Base-by-base conservation (phyloP, 495 filamentous ascomycete genomes). In the Lophium mytilinum region DNA sequence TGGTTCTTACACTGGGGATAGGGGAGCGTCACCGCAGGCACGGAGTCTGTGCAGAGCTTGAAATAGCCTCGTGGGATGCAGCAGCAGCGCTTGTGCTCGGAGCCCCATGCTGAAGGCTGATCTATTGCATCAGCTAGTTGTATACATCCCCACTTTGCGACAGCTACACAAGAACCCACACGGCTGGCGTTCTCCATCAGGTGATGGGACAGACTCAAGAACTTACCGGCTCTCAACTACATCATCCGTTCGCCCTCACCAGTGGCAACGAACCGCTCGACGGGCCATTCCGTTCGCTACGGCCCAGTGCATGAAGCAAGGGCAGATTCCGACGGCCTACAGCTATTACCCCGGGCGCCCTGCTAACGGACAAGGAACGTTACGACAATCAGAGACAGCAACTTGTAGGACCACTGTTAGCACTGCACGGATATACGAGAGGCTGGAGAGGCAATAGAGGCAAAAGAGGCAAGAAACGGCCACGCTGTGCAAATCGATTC, bases 301-400 rank as follows among this genome's bases (percentile, higher is more conserved):
- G 46, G 46, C 45, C 11, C 45, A 35, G 47, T 63, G 50, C 52
- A 56, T 49, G 55, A 59, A 56, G 56, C 52, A 63, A 63, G 56
- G 61, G 56, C 37, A 37, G 1, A 9, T 19, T n/a, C 51, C 50
- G 46, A 48, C 34, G 33, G 17, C 24, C 39, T 24, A 34, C 41
- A 37, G 15, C 18, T 36, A 12, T 46, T 48, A 1, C 35, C 30
- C 54, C 53, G 48, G 50, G 54, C 54, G 57, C 55, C 24, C 33
- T 47, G 30, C 49, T 39, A 55, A 30, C 48, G 18, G 35, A 19
- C 39, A 45, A 37, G 55, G 17, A 59, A 58, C 48, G 61, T 60
- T 56, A 57, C 61, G 24, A 55, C 33, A 43, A 55, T 51, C 46
- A 57, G 57, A 60, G 46, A 64, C 57, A 63, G 43, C 53, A 24